Percentiles rank a stretch among this genome's conserved stretches.
Conservation (phyloP, 148 eudicot genomes). For the Fagopyrum homotropicum region DNA sequence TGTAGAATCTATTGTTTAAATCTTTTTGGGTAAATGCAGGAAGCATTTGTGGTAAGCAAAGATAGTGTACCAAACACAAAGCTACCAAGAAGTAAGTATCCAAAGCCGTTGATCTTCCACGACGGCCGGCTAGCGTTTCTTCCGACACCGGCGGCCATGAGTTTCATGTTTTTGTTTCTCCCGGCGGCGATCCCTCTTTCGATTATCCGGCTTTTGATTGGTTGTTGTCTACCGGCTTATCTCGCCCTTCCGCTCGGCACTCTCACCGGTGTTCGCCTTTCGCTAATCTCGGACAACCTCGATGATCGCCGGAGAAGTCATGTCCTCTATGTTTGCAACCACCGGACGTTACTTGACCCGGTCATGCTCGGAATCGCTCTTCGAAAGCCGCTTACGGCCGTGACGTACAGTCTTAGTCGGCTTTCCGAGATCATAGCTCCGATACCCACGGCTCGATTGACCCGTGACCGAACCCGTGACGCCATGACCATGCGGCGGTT, state of each 20-base stretch:
- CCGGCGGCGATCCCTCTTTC: conserved; percentile 56
- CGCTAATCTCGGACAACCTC: conserved; percentile 7
- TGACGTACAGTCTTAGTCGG: conserved; percentile 77
- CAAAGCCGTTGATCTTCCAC: conserved; percentile 86
- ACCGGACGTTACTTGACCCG: conserved; percentile 77
- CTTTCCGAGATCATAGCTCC: conserved; percentile 77
- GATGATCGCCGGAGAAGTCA: not conserved
- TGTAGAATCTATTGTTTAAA: not conserved
- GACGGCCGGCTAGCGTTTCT: conserved; percentile 87
- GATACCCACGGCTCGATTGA: conserved; percentile 54
- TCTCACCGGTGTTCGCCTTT: conserved; percentile 40
- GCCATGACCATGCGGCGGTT: conserved; percentile 52
- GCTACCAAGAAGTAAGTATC: conserved; percentile 68
- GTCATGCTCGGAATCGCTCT: conserved; percentile 52
- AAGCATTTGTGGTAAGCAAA: conserved; percentile 53
- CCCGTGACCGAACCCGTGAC: conserved; percentile 56
- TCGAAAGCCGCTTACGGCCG: conserved; percentile 59
- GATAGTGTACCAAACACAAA: conserved; percentile 12
- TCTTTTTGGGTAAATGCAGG: conserved; percentile 33
- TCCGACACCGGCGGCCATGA: conserved; percentile 69
- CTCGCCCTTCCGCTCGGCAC: conserved; percentile 37
- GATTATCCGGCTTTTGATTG: conserved; percentile 46
- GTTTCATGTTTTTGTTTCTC: conserved; percentile 71
- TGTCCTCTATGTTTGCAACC: conserved; percentile 59
- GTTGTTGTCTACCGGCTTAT: conserved; percentile 40